A percentile compares a stretch with the other conserved stretches of the same genome.
phyloP scores from a whole-genome alignment of 2,329 filamentous ascomycete species.

The Escovopsis sp. region DNA sequence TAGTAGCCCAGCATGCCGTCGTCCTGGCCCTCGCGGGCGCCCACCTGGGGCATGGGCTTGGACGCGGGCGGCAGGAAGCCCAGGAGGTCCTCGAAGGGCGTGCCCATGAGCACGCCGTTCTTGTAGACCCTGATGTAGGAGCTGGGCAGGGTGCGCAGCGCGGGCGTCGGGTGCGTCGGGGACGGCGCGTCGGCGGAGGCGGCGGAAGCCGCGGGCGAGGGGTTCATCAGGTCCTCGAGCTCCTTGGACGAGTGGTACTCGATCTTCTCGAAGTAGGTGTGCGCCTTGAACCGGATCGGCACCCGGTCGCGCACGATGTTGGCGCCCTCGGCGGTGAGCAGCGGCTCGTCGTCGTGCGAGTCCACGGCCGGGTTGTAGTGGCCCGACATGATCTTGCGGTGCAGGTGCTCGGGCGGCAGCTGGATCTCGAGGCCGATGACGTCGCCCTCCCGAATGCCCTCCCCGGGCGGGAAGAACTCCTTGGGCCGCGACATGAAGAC shows the following conservation, averaged over 20 bases:
- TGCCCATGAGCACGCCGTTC: constrained; percentile 76
- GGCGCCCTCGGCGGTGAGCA: constrained; percentile 40
- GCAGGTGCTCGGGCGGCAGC: constrained; percentile 69
- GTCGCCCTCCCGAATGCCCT: constrained; percentile 76
- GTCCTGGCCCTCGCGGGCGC: constrained; percentile 74
- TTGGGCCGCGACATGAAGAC: constrained; percentile 90
- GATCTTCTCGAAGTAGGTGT: constrained; percentile 86
- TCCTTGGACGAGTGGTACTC: constrained; percentile 81
- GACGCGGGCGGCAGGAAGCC: constrained; percentile 87
- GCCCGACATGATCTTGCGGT: constrained; percentile 76
- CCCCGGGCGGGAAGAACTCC: constrained; percentile 66
- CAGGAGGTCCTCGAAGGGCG: constrained; percentile 73
- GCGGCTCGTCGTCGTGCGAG: constrained; percentile 40
- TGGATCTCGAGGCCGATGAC: constrained; percentile 89
- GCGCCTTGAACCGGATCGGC: constrained; percentile 83
- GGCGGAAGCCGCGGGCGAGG: constrained; percentile 33
- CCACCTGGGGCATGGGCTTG: constrained; percentile 53
- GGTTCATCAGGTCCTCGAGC: constrained; percentile 71
- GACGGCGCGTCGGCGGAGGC: constrained; percentile 44
- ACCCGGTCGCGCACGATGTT: constrained; percentile 93
- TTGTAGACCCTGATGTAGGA: constrained; percentile 85
- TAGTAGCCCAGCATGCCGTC: constrained; percentile 95
- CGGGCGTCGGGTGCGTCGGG: constrained; percentile 55
- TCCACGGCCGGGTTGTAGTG: constrained; percentile 81
- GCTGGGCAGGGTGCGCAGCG: constrained; percentile 74